These are phyloP conservation scores for Paramecium primaurelia DNA, from an alignment of 73 alveolate genomes.

Conservation along the genomic window DNA sequence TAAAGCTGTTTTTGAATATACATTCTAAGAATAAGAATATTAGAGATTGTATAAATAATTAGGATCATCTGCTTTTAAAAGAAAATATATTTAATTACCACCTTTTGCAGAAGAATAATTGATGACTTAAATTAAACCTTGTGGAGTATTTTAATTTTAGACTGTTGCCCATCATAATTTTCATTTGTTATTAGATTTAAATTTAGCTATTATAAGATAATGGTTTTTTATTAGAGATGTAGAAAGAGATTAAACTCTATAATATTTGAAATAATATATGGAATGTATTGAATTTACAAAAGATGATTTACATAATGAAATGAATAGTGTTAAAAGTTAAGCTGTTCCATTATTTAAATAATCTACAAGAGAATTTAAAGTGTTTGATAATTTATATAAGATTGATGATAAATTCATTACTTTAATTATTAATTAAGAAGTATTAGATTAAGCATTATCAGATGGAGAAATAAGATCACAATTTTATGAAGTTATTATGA, in stretches of 20 bases:
- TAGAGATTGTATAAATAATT: neutral
- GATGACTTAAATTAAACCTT: neutral
- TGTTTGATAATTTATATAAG: slow-evolving; percentile 22
- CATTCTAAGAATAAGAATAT: neutral
- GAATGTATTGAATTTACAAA: slow-evolving; percentile 38
- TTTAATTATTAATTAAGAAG: neutral
- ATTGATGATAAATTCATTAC: slow-evolving; percentile 27
- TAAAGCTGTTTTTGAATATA: slow-evolving; percentile 27
- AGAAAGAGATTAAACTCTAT: neutral
- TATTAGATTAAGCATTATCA: neutral
- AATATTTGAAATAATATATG: slow-evolving; percentile 17
- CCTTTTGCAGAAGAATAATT: neutral
- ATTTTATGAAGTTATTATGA: neutral
- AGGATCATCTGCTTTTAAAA: slow-evolving; percentile 5
- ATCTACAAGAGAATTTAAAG: slow-evolving; percentile 6
- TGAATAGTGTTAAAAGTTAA: neutral
- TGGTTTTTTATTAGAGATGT: slow-evolving; percentile 19
- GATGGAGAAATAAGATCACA: neutral
- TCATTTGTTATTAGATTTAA: neutral
- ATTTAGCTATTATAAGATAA: slow-evolving; percentile 29
- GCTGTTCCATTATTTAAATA: slow-evolving; percentile 14
- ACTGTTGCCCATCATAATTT: neutral
- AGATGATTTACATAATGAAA: slow-evolving; percentile 26
- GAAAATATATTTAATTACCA: neutral
- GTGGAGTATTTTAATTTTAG: slow-evolving; percentile 14